These are phyloP conservation scores for Carex myosuroides DNA, from an alignment of 176 grass and related monocot genomes.

Conservation along the genomic window DNA sequence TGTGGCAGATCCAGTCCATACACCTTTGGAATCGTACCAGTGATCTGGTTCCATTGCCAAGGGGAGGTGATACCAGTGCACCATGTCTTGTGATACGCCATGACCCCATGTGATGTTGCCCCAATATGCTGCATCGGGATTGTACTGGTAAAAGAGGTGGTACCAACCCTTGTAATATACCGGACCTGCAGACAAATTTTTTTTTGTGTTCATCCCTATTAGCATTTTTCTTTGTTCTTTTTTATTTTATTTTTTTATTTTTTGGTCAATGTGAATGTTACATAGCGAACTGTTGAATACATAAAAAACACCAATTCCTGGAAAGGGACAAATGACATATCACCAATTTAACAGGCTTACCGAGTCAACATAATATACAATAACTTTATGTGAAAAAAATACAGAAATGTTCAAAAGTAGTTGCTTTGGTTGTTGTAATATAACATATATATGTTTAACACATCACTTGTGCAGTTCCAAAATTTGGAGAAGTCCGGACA, in stretches of 20 bases:
- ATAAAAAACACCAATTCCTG: neutral
- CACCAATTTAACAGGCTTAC: neutral
- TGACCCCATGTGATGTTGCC: conserved; percentile 95
- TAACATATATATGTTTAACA: neutral
- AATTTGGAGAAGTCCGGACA: neutral
- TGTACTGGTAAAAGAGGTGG: conserved; percentile 97
- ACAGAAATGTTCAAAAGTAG: neutral
- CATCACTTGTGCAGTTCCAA: neutral
- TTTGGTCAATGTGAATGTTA: neutral
- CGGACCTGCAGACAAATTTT: conserved; percentile 28
- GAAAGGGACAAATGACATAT: neutral
- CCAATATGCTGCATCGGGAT: conserved; percentile 74
- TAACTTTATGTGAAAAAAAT: neutral
- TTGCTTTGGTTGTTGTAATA: neutral
- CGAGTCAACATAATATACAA: neutral
- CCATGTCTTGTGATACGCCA: conserved; percentile 43
- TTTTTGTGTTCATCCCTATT: neutral
- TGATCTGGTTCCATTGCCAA: conserved; percentile 66
- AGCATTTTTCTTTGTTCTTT: neutral
- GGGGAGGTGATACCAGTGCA: conserved; percentile 76
- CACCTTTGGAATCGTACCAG: conserved; percentile 77
- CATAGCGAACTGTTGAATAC: neutral
- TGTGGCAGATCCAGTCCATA: conserved; percentile 87
- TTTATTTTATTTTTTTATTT: neutral
- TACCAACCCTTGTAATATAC: conserved; percentile 85